A percentile compares a stretch with the other conserved stretches of the same genome.
These are phyloP conservation scores for Piper longum DNA, from an alignment of 164 flowering plant species.

Conservation along the genomic window DNA sequence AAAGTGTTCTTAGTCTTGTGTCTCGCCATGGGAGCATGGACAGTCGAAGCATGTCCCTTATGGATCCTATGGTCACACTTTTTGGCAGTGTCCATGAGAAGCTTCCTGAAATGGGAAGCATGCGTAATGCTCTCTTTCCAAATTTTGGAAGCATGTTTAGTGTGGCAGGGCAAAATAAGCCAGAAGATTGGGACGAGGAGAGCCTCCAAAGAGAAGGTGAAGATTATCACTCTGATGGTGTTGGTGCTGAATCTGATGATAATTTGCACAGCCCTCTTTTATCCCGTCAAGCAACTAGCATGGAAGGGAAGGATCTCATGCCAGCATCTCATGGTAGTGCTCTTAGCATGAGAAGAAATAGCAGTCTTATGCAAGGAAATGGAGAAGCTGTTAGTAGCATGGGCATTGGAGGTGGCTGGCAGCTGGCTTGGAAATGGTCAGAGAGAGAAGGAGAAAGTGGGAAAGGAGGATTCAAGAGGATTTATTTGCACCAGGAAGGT, in stretches of 20 bases:
- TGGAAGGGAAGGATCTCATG: slow-evolving; percentile 28
- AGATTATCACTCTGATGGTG: slow-evolving; percentile 26
- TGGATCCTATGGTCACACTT: slow-evolving; percentile 85
- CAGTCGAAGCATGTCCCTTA: slow-evolving; percentile 41
- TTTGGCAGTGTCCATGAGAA: slow-evolving; percentile 93
- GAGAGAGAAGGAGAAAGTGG: slow-evolving; percentile 39
- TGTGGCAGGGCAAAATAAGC: slow-evolving; percentile 21
- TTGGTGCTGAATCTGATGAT: slow-evolving; percentile 33
- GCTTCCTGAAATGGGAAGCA: slow-evolving; percentile 57
- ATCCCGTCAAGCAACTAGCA: slow-evolving; percentile 35
- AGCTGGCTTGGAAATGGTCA: slow-evolving; percentile 41
- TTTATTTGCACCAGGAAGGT: slow-evolving; percentile 42
- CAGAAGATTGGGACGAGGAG: slow-evolving; percentile 51
- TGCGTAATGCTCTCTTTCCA: slow-evolving; percentile 40
- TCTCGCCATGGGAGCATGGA: slow-evolving; percentile 77
- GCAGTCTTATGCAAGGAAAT: slow-evolving; percentile 27
- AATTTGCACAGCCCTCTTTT: slow-evolving; percentile 37
- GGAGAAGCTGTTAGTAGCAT: slow-evolving; percentile 27
- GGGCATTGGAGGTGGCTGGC: slow-evolving; percentile 66
- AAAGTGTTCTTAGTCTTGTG: slow-evolving; percentile 44
- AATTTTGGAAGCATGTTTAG: slow-evolving; percentile 50
- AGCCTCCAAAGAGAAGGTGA: slow-evolving; percentile 32
- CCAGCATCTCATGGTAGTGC: slow-evolving; percentile 32
- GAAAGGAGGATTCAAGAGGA: slow-evolving; percentile 39
- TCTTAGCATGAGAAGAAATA: slow-evolving; percentile 27